A percentile compares a stretch with the other conserved stretches of the same genome.
Conservation (phyloP, 176 grass and related monocot species). For the Triticum monococcum region DNA sequence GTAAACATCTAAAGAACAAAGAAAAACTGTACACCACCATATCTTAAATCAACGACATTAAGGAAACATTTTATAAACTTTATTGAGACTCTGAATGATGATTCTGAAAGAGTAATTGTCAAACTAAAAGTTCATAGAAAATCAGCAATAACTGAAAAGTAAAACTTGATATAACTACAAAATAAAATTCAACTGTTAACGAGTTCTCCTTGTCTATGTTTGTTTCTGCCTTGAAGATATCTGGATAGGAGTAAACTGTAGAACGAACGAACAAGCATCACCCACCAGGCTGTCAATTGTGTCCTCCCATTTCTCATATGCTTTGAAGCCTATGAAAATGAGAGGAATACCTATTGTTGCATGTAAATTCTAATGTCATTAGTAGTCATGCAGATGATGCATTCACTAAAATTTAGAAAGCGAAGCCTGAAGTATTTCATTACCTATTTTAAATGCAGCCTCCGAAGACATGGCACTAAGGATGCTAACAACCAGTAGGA, state of each 20-base stretch:
- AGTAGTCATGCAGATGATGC: background rate
- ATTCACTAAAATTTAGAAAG: background rate
- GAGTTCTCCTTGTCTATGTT: constrained; percentile 9
- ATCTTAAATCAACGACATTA: background rate
- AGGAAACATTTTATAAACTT: constrained; percentile 7
- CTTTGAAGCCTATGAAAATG: constrained; percentile 70
- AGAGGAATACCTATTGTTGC: constrained; percentile 58
- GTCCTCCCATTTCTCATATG: constrained; percentile 92
- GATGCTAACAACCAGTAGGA: constrained; percentile 68
- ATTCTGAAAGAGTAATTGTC: constrained; percentile 21
- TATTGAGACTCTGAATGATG: background rate
- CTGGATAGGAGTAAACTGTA: constrained; percentile 41
- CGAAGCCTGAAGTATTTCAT: constrained; percentile 7
- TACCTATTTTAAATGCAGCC: constrained; percentile 81
- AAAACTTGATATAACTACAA: background rate
- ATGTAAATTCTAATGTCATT: constrained; percentile 31
- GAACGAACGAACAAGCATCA: constrained; percentile 37
- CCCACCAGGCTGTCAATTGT: constrained; percentile 54
- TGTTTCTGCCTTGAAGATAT: constrained; percentile 51
- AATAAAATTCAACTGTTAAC: background rate
- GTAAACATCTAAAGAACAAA: background rate
- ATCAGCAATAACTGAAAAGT: background rate
- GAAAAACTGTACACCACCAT: background rate
- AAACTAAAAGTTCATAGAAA: background rate
- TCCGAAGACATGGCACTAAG: constrained; percentile 65